These are phyloP conservation scores for Oryza rufipogon DNA, from an alignment of 176 grass and related monocot species.

Conservation along the genomic window DNA sequence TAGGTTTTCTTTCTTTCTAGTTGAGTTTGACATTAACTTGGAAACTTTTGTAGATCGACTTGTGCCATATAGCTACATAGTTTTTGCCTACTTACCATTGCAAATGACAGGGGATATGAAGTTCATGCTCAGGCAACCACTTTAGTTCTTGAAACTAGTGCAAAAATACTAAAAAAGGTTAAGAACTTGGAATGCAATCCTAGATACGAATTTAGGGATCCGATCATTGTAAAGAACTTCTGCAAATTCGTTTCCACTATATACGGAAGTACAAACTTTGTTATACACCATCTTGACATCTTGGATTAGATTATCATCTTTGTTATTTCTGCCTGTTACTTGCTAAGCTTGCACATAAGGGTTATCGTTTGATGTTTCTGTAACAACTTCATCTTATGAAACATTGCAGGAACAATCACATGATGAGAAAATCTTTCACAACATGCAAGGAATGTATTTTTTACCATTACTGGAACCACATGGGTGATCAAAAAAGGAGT, in stretches of 20 bases:
- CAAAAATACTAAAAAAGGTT: background rate
- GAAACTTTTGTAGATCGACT: background rate
- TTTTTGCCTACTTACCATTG: slow-evolving; percentile 14
- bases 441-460: slow-evolving; percentile 33
- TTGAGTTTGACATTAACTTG: background rate
- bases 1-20: background rate
- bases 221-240: background rate
- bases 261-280: background rate
- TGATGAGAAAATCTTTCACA: slow-evolving; percentile 19
- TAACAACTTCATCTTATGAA: background rate
- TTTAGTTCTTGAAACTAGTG: background rate
- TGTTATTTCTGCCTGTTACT: background rate
- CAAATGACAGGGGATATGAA: background rate
- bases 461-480: slow-evolving; percentile 42
- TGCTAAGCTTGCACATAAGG: background rate
- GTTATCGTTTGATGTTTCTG: background rate
- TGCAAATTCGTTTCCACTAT: background rate
- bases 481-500: slow-evolving; percentile 17
- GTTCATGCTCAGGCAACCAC: background rate
- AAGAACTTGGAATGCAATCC: background rate
- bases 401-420: background rate
- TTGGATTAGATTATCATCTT: background rate
- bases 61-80: background rate
- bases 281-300: background rate
- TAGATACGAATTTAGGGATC: background rate